A percentile compares a stretch with the other conserved stretches of the same genome.
phyloP scores from a whole-genome alignment of 495 filamentous ascomycete genomes.

The Tuber magnatum region DNA sequence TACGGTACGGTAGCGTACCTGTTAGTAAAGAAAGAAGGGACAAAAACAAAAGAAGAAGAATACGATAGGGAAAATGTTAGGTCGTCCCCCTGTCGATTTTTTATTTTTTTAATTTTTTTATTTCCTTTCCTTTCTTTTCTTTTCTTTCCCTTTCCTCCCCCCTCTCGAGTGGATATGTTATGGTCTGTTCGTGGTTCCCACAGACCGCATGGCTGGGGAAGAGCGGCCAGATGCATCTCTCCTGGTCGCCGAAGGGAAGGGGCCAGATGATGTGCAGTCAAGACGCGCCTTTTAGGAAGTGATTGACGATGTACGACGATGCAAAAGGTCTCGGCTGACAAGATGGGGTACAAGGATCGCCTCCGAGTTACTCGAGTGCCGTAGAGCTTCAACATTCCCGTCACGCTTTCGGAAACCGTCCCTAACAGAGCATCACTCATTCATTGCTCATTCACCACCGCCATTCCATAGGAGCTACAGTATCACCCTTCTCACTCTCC shows the following conservation, averaged over 20 bases:
- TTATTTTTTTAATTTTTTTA: background rate
- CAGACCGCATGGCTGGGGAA: constrained; percentile 38
- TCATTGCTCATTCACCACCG: background rate
- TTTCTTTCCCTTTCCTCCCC: background rate
- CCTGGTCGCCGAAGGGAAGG: constrained; percentile 38
- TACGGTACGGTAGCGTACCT: background rate
- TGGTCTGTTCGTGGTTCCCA: constrained; percentile 34
- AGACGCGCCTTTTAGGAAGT: constrained; percentile 30
- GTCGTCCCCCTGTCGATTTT: background rate
- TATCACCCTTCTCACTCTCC: background rate
- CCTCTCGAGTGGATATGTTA: constrained; percentile 28
- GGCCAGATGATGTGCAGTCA: constrained; percentile 38
- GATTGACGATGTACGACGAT: constrained; percentile 36
- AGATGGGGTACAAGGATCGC: constrained; percentile 36
- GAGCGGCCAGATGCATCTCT: constrained; percentile 35
- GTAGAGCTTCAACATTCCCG: constrained; percentile 34
- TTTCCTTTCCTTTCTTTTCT: background rate
- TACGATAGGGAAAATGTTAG: background rate
- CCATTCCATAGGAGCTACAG: background rate
- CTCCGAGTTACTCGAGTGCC: constrained; percentile 17
- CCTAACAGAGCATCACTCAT: background rate
- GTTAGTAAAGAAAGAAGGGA: background rate
- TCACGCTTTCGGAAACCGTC: constrained; percentile 23
- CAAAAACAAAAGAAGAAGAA: background rate
- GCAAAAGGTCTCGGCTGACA: constrained; percentile 35